Base-by-base conservation (phyloP, 1,284 basidiomycete genomes). In the Cerrena zonata region DNA sequence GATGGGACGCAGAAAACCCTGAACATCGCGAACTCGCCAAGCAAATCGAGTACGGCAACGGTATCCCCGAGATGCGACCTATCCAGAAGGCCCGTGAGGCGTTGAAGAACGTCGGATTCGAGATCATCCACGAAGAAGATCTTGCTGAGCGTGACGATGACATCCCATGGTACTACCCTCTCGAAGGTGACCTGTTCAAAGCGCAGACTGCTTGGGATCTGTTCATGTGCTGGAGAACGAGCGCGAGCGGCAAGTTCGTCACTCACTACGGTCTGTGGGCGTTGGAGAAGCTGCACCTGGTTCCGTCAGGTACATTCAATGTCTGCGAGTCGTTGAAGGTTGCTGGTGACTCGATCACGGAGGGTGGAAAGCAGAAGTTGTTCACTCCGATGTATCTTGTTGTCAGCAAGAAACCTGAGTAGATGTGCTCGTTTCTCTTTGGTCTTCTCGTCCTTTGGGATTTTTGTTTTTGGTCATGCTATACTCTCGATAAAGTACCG, bases 41-140 rank as follows among this genome's bases (percentile, higher is more conserved):
- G 74, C 84, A 79, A 50, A 86, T 94, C 56, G 91, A 94, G 67
- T 75, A 97, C 49, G 95, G 95, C 42, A 94, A 96, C 67, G 95
- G 96, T 58, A 98, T 99, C 63, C 92, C 95, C 19, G 92, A 97
- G 74, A 97, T 99, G 94, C 87, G 95, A 19, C 82, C 83, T 27
- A 75, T 95, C 49, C 66, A 72, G 40, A 71, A 77, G 51, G 86
- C 92, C 1, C 83, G 91, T 54, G 69, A 86, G 53, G 96, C 95
- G 0, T 71, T 99, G 56, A 75, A 82, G 63, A 77, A 75, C 2
- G 94, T 97, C 53, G 95, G 95, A 22, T 94, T 98, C 74, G 71
- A 87, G 65, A 82, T 99, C 56, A 77, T 89, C 60, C 86, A 91
- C 65, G 94, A 97, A 65, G 94, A 98, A 65, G 95, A 99, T 68